Conservation (phyloP, 2,329 filamentous ascomycete genomes). For the Furcasterigmium furcatum region DNA sequence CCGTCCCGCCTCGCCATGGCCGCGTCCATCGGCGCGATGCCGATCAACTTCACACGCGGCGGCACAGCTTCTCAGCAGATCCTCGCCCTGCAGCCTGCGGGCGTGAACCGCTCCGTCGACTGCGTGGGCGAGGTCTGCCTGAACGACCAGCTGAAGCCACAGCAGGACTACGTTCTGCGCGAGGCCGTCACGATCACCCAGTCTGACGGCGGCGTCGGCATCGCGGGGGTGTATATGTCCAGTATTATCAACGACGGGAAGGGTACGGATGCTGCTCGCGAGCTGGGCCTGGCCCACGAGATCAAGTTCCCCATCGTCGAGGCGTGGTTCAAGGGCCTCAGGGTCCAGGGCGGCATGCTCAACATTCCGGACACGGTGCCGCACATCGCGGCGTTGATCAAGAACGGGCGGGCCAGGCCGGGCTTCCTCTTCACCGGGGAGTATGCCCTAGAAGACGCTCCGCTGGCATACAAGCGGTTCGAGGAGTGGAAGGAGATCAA, state of each 20-base stretch:
- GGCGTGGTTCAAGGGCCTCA: conserved; percentile 13
- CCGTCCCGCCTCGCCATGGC: conserved; percentile 15
- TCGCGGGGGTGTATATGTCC: conserved; percentile 15
- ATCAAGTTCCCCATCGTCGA: conserved; percentile 14
- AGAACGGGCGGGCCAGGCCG: conserved; percentile 17
- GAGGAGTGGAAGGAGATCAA: conserved; percentile 18
- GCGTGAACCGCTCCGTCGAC: conserved; percentile 16
- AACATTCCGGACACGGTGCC: conserved; percentile 10
- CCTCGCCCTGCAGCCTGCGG: conserved; percentile 9
- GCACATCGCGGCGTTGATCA: conserved; percentile 18
- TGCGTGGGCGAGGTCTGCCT: conserved; percentile 15
- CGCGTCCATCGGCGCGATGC: conserved; percentile 14
- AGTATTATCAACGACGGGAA: conserved; percentile 7
- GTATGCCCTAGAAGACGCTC: conserved; percentile 22
- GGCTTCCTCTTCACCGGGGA: conserved; percentile 21
- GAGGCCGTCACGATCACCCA: conserved; percentile 14
- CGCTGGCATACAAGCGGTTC: conserved; percentile 19
- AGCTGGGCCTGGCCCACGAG: conserved; percentile 2
- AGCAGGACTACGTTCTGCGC: conserved; percentile 13
- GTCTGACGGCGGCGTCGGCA: conserved; percentile 16
- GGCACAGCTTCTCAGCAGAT: conserved; percentile 15
- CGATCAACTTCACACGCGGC: conserved; percentile 16
- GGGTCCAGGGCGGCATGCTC: conserved; percentile 7
- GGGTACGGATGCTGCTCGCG: conserved; percentile 11
- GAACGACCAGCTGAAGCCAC: conserved; percentile 12